Conservation (phyloP, 208 protist genomes). For the Crithidia thermophila region DNA sequence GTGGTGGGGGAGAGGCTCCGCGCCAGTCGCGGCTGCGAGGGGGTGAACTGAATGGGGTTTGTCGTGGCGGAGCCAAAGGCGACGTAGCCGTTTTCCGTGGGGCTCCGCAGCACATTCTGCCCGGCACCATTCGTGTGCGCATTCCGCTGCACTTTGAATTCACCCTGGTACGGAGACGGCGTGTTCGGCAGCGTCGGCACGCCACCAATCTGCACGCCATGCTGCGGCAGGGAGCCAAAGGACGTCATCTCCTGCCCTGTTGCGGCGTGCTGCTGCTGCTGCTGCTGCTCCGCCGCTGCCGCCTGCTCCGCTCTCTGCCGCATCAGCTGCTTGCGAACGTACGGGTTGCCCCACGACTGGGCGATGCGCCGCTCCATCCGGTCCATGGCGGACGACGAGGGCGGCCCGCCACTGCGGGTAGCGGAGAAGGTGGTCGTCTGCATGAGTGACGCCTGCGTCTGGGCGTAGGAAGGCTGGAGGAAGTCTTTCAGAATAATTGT, state of each 20-base stretch:
- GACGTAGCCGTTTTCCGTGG: no score
- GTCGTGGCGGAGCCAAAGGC: no score
- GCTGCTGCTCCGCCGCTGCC: conserved; percentile 4
- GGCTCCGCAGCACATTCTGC: no score
- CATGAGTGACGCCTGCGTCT: neutral
- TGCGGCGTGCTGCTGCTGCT: neutral
- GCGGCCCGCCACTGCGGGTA: neutral
- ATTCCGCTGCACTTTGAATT: no score
- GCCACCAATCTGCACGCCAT: neutral
- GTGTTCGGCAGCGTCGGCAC: no score
- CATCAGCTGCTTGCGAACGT: conserved; percentile 54
- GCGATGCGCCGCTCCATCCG: conserved; percentile 66
- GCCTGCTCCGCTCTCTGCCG: conserved; percentile 26
- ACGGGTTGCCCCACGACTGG: conserved; percentile 76
- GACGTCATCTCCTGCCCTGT: neutral
- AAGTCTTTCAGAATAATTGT: conserved; percentile 4
- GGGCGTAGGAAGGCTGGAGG: neutral
- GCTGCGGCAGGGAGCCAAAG: neutral
- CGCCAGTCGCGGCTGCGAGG: no score
- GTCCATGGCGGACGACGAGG: conserved; percentile 27
- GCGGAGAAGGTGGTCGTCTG: neutral
- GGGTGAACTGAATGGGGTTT: no score
- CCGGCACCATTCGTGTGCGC: no score
- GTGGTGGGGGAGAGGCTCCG: no score
- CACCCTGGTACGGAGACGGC: no score